These are phyloP conservation scores for Sphagnum contortum DNA, from an alignment of 225 moss, liverwort and hornwort species.

Conservation along the genomic window DNA sequence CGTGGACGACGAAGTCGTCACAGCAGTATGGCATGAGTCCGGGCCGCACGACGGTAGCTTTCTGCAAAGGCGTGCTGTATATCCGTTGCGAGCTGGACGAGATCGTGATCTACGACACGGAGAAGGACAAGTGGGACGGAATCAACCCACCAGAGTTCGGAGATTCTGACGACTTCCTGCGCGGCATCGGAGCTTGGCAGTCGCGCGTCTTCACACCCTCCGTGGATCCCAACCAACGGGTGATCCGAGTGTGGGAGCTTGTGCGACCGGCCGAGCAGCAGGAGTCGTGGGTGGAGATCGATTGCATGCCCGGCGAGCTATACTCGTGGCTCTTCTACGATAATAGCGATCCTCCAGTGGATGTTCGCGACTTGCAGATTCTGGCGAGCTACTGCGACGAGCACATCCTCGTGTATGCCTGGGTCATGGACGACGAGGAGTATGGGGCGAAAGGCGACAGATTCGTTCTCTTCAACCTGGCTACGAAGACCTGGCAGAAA, in stretches of 20 bases:
- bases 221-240: neutral
- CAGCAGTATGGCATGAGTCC: too few species aligned
- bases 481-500: too few species aligned
- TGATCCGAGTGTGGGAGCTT: constrained; percentile 17
- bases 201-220: constrained; percentile 7
- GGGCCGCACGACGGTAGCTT: too few species aligned
- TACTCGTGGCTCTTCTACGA: constrained; percentile 9
- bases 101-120: constrained; percentile 9
- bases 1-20: too few species aligned
- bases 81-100: constrained; percentile 5
- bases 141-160: constrained; percentile 9
- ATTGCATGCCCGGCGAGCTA: constrained; percentile 9
- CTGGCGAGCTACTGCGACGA: constrained; percentile 13
- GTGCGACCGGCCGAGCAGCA: constrained; percentile 2
- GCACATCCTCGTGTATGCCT: constrained; percentile 16
- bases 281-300: constrained; percentile 4
- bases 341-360: constrained; percentile 3
- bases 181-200: constrained; percentile 18
- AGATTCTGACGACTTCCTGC: constrained; percentile 17
- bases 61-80: too few species aligned
- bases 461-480: too few species aligned
- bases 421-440: neutral
- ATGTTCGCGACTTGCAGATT: constrained; percentile 2
- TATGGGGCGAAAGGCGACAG: too few species aligned
- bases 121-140: constrained; percentile 10